Evolutionary conservation across 768 basidiomycete species (phyloP), one percentile per base, ranked within the genome.

Genomic region (Macrolepiota fuliginosa): DNA sequence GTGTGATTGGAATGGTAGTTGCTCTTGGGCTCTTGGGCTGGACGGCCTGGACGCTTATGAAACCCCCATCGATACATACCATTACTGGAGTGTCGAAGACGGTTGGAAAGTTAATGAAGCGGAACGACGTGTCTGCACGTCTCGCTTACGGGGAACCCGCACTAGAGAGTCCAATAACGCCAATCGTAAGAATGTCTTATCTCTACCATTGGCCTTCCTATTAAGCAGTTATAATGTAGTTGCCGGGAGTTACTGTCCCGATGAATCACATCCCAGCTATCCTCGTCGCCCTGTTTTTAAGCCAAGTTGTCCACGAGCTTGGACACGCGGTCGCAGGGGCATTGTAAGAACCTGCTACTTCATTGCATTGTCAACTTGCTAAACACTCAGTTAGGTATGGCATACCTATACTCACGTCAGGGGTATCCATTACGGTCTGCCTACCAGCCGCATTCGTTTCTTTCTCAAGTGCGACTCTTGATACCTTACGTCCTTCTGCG

Each of bases 181-280:
- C 60, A 11, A 61, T 61, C 15, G 60, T 61, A 29, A 49, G 53
- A 9, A 29, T 39, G 1, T 25, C 25, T n/a, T 49, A 10, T 27
- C 29, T 49, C 15, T 24, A 13, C 27, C 17, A 37, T 10, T 17
- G 2, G 4, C 1, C 36, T 35, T 22, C 22, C 12, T n/a, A 63
- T 51, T 53, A 25, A 68, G 65, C 36, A 53, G 62, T 29, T 52
- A 54, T n/a, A 64, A 22, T 55, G 17, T 65, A 94, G 92, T 86
- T 96, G 39, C 93, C 94, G 22, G 93, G 93, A 1, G 63, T 93
- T 6, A 96, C 91, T 1, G 84, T 91, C 1, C 93, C 93, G 1
- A 67, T 92, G n/a, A 73, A 74, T 25, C 87, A 95, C 68, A 68
- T 91, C 1, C 89, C 89, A 4, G 64, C 87, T 15, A 83, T 94